phyloP scores from a whole-genome alignment of 495 filamentous ascomycete species.

The Penicillium canariense region DNA sequence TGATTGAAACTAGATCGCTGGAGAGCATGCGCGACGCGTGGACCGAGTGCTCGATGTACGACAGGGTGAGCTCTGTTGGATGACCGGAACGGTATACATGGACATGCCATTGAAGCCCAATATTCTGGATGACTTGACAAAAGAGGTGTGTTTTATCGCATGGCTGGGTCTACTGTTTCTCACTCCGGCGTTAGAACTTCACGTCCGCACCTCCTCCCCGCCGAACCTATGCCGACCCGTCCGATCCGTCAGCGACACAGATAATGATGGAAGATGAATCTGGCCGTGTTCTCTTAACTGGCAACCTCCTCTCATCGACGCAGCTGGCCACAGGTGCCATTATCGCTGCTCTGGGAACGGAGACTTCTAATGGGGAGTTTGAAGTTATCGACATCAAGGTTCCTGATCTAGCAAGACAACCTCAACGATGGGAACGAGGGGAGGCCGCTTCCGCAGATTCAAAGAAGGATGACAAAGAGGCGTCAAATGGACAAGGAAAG shows the following conservation, averaged over 20 bases:
- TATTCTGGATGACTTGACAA: constrained; percentile 90
- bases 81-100: constrained; percentile 92
- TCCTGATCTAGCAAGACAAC: constrained; percentile 80
- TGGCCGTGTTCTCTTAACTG: constrained; percentile 80
- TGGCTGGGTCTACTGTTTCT: neutral
- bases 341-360: constrained; percentile 86
- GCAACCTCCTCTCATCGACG: constrained; percentile 57
- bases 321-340: constrained; percentile 89
- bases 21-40: constrained; percentile 69
- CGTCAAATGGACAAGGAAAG: constrained; percentile 55
- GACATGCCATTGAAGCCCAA: constrained; percentile 97
- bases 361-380: constrained; percentile 88
- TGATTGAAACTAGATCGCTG: constrained; percentile 56
- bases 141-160: constrained; percentile 62
- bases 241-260: constrained; percentile 48
- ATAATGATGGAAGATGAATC: constrained; percentile 95
- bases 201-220: constrained; percentile 78
- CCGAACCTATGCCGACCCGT: constrained; percentile 65
- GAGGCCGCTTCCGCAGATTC: constrained; percentile 21
- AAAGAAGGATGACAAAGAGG: constrained; percentile 13
- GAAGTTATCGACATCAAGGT: constrained; percentile 87
- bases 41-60: constrained; percentile 92
- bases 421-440: constrained; percentile 68
- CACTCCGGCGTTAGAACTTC: constrained; percentile 59
- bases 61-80: constrained; percentile 95